These are phyloP conservation scores for Hypholoma sublateritium DNA, from an alignment of 768 basidiomycete genomes.

Conservation along the genomic window DNA sequence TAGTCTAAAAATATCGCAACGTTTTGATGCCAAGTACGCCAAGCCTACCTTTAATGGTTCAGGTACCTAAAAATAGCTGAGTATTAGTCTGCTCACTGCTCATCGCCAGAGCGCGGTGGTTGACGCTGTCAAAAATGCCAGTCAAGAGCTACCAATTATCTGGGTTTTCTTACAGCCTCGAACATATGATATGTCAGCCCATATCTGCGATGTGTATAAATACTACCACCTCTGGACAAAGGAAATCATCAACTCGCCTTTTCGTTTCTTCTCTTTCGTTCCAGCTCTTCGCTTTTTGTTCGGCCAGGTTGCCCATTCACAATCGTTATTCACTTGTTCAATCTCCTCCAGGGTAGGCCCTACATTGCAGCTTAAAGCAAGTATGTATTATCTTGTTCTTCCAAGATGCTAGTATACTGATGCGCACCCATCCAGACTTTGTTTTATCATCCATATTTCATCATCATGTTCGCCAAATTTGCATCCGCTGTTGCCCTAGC, in stretches of 20 bases:
- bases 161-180: not conserved
- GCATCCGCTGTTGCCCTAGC: constrained; percentile 25
- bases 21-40: constrained; percentile 10
- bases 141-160: not conserved
- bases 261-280: constrained; percentile 19
- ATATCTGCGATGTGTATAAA: too few species aligned
- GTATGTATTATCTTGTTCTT: constrained; percentile 14
- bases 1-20: not conserved
- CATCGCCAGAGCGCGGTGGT: not conserved
- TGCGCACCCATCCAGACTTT: constrained; percentile 7
- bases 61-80: not conserved
- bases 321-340: constrained; percentile 31
- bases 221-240: too few species aligned
- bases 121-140: not conserved
- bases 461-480: constrained; percentile 40
- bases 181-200: too few species aligned
- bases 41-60: constrained; percentile 4
- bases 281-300: constrained; percentile 24
- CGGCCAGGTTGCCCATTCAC: constrained; percentile 41
- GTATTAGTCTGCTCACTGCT: not conserved
- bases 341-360: constrained; percentile 27
- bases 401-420: not conserved
- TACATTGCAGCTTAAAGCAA: constrained; percentile 29
- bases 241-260: not conserved
- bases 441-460: constrained; percentile 12